A percentile compares a stretch with the other conserved stretches of the same genome.
phyloP scores from a whole-genome alignment of 2,329 filamentous ascomycete genomes.

The Colletotrichum incanum region DNA sequence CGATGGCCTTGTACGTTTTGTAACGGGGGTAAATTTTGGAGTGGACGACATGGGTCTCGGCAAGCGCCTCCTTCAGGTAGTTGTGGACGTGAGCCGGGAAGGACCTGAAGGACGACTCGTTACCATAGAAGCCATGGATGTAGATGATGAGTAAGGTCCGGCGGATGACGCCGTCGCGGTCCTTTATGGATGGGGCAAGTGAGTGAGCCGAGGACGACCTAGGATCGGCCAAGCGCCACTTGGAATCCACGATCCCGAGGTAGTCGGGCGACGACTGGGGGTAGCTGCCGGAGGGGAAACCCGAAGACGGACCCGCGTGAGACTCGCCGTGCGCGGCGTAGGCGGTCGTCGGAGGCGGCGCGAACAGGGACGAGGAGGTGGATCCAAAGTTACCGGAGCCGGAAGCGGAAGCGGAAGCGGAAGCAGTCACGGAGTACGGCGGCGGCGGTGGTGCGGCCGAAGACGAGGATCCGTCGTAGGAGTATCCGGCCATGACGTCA shows the following conservation, averaged over 20 bases:
- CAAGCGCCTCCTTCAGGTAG: slow-evolving; percentile 76
- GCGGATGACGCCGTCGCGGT: slow-evolving; percentile 50
- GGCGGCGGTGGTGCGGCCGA: slow-evolving; percentile 36
- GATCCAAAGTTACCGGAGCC: slow-evolving; percentile 34
- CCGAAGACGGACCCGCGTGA: slow-evolving; percentile 10
- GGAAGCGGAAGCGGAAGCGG: slow-evolving; percentile 33
- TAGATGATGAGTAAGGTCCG: slow-evolving; percentile 83
- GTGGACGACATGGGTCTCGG: slow-evolving; percentile 84
- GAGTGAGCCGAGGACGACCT: slow-evolving; percentile 63
- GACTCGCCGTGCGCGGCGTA: slow-evolving; percentile 11
- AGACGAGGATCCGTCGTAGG: slow-evolving; percentile 32
- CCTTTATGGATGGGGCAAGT: slow-evolving; percentile 48
- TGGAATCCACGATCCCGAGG: slow-evolving; percentile 30
- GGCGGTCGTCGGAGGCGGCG: slow-evolving; percentile 16
- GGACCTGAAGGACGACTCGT: slow-evolving; percentile 87
- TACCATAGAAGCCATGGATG: slow-evolving; percentile 92
- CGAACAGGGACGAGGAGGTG: slow-evolving; percentile 34
- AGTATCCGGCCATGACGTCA: slow-evolving; percentile 39
- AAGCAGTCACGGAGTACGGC: slow-evolving; percentile 39
- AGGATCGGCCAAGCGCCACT: slow-evolving; percentile 56
- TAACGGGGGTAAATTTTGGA: slow-evolving; percentile 89
- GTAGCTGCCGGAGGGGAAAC: neutral
- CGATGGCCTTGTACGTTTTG: slow-evolving; percentile 80
- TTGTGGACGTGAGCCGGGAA: slow-evolving; percentile 92
- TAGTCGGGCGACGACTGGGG: neutral